These are phyloP conservation scores for Globisporangium abappressorium DNA, from an alignment of 352 stramenopile genomes.

Conservation along the genomic window DNA sequence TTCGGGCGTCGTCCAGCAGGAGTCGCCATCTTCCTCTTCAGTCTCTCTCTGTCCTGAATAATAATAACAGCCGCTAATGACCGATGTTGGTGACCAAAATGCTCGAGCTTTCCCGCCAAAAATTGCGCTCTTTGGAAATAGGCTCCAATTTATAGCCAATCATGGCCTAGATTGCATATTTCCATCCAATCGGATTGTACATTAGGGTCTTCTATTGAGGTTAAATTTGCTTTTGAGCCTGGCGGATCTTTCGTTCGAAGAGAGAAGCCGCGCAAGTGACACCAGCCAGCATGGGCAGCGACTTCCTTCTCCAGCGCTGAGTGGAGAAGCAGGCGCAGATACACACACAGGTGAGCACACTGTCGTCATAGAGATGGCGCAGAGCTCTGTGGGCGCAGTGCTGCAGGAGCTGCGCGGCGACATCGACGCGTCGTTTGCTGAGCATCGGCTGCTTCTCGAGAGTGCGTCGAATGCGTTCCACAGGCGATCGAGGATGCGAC, in stretches of 20 bases:
- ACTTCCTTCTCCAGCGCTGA: not conserved
- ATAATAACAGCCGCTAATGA: not conserved
- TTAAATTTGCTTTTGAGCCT: not conserved
- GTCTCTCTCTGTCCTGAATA: not conserved
- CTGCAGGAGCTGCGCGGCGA: slow-evolving; percentile 9
- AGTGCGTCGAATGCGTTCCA: not conserved
- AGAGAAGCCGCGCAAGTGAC: not conserved
- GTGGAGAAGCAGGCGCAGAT: not conserved
- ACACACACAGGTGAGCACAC: not conserved
- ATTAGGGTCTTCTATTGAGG: not conserved
- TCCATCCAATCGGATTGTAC: not conserved
- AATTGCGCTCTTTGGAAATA: not conserved
- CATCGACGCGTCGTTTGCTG: slow-evolving; percentile 12
- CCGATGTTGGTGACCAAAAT: not conserved
- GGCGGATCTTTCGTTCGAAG: not conserved
- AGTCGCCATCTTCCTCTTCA: slow-evolving; percentile 1
- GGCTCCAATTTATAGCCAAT: not conserved
- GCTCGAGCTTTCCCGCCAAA: not conserved
- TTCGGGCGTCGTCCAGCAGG: slow-evolving; percentile 11
- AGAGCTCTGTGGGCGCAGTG: slow-evolving; percentile 7
- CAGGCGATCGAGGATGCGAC: not conserved
- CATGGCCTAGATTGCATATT: not conserved
- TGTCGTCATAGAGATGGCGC: not conserved
- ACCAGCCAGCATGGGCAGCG: not conserved
- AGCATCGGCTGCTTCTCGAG: slow-evolving; percentile 8